These are phyloP conservation scores for Platanthera zijinensis DNA, from an alignment of 106 monocot species.

Conservation along the genomic window DNA sequence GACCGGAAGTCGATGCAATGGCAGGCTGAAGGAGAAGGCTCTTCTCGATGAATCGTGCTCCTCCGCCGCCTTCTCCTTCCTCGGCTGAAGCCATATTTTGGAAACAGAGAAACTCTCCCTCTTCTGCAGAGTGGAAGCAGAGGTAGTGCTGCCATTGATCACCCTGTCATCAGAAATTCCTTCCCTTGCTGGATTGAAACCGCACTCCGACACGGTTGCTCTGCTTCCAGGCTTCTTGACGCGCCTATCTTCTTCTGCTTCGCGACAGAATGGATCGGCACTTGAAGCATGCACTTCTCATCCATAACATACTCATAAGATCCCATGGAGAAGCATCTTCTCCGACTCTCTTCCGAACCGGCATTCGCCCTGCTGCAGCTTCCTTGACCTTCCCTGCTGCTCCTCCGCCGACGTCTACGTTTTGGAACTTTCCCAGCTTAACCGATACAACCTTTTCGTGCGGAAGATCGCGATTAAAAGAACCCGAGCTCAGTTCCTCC, in stretches of 20 bases:
- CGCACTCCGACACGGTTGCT: conserved; percentile 41
- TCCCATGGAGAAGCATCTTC: conserved; percentile 88
- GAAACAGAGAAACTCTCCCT: conserved; percentile 56
- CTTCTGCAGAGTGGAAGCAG: conserved; percentile 8
- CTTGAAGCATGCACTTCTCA: conserved; percentile 41
- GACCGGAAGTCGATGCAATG: conserved; percentile 6
- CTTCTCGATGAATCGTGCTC: conserved; percentile 20
- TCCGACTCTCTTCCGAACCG: conserved; percentile 32
- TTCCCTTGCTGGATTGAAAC: conserved; percentile 32
- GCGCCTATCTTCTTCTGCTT: conserved; percentile 26
- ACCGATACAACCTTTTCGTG: conserved; percentile 32
- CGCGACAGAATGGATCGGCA: conserved; percentile 37
- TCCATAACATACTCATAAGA: conserved; percentile 81
- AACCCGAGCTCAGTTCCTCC: conserved; percentile 3
- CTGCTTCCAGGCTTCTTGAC: conserved; percentile 17
- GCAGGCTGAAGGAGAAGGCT: conserved; percentile 33
- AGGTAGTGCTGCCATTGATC: background rate
- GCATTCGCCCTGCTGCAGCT: conserved; percentile 14
- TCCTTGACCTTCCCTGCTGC: conserved; percentile 18
- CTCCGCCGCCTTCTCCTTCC: conserved; percentile 15
- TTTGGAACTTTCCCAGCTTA: conserved; percentile 47
- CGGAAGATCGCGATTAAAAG: background rate
- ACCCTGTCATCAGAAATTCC: conserved; percentile 29
- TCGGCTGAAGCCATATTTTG: conserved; percentile 41
- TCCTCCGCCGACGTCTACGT: conserved; percentile 4